Conservation (phyloP, 148 eudicot species). For the Fagopyrum tataricum region DNA sequence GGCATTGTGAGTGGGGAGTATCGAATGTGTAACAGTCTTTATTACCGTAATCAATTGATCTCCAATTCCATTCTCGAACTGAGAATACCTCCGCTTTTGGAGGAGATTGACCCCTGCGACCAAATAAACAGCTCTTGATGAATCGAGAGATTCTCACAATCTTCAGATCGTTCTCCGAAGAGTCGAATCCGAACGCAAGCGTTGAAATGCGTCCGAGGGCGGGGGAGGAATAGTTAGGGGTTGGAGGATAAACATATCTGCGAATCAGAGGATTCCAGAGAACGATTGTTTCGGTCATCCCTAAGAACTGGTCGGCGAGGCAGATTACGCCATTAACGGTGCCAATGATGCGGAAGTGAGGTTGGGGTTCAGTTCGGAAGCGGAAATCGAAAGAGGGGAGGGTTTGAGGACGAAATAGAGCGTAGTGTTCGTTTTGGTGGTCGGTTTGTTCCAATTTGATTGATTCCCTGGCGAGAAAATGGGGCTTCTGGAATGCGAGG, state of each 20-base stretch:
- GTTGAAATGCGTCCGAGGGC: neutral
- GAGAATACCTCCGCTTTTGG: neutral
- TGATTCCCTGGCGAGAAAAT: neutral
- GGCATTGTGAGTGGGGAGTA: neutral
- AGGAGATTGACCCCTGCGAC: neutral
- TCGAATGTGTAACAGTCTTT: neutral
- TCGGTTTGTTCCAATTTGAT: neutral
- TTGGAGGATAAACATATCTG: neutral
- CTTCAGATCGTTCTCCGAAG: neutral
- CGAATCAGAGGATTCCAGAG: constrained; percentile 10
- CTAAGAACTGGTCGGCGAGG: constrained; percentile 3
- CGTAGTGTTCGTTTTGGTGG: too few species aligned
- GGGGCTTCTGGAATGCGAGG: neutral
- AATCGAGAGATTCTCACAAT: neutral
- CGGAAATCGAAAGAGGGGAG: neutral
- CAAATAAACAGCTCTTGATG: neutral
- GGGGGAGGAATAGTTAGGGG: neutral
- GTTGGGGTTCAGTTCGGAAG: neutral
- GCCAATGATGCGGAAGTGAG: constrained; percentile 5
- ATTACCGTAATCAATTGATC: neutral
- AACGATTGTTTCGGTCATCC: neutral
- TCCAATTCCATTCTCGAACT: neutral
- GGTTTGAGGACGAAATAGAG: neutral
- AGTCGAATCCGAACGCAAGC: neutral
- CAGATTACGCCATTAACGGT: constrained; percentile 5